phyloP scores from a whole-genome alignment of 164 flowering plant genomes.

The Cinnamomum chago region DNA sequence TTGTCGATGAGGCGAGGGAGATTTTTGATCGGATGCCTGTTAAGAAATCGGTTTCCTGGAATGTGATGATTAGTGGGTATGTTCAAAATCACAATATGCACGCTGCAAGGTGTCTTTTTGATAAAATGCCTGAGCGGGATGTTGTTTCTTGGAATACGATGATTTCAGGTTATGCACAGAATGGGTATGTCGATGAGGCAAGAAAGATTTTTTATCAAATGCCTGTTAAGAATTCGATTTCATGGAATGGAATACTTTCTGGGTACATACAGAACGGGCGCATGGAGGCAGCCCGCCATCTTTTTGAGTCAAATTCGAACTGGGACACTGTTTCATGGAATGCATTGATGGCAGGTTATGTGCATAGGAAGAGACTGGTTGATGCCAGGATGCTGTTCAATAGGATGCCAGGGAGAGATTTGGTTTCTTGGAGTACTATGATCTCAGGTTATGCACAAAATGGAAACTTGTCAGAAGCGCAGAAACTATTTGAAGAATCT shows the following conservation, averaged over 20 bases:
- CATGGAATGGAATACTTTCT: slow-evolving; percentile 82
- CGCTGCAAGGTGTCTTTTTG: slow-evolving; percentile 59
- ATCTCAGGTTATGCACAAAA: slow-evolving; percentile 78
- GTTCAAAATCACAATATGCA: slow-evolving; percentile 42
- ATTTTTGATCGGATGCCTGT: slow-evolving; percentile 67
- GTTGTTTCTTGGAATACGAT: slow-evolving; percentile 83
- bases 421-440: slow-evolving; percentile 82
- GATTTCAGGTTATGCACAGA: slow-evolving; percentile 73
- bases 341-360: slow-evolving; percentile 74
- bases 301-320: slow-evolving; percentile 51
- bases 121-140: slow-evolving; percentile 68
- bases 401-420: slow-evolving; percentile 65
- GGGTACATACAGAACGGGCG: slow-evolving; percentile 82
- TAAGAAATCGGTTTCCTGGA: slow-evolving; percentile 72
- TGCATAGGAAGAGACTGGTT: slow-evolving; percentile 54
- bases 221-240: slow-evolving; percentile 60
- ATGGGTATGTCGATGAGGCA: slow-evolving; percentile 67
- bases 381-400: slow-evolving; percentile 66
- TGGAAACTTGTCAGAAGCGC: slow-evolving; percentile 56
- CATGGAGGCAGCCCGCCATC: slow-evolving; percentile 53
- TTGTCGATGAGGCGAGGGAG: slow-evolving; percentile 41
- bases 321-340: slow-evolving; percentile 89
- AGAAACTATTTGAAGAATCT: slow-evolving; percentile 58
- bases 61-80: slow-evolving; percentile 65
- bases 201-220: slow-evolving; percentile 58